Base-by-base conservation (phyloP, 768 basidiomycete genomes). In the Tricholoma flavovirens region DNA sequence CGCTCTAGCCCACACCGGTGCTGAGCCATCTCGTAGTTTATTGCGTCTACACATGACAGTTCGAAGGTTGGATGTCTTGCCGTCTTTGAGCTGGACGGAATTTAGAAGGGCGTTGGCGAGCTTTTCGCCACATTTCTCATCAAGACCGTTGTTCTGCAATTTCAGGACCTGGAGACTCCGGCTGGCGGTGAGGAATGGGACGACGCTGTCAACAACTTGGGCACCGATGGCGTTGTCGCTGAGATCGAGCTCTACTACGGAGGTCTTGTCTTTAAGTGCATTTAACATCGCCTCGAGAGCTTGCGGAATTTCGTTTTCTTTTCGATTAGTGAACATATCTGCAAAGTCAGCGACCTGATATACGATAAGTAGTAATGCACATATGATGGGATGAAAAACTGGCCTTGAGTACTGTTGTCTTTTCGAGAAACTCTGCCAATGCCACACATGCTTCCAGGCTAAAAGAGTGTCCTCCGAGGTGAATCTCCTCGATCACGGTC, bases 221-320 rank as follows among this genome's bases (percentile, higher is more conserved):
- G 92, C 93, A 19, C 96, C 96, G 61, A 98, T 98, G 9, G 96
- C 96, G 62, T 99, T 99, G 69, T 98, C 96, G 64, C 85, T 88
- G 52, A 99, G 83, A 69, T 98, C 83, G 64, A 99, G 81, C 71
- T 93, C 90, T 53, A 88, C 77, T 49, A 99, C 86, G 3, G 87
- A 83, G 4, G 84, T 79, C 65, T 91, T 91, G 64, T 83, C 78
- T 64, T 83, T 84, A 58, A 99, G 83, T 11, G 94, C 85, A 64
- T 92, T 83, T 69, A 95, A 97, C 62, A 99, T 82, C 33, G 90
- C 87, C 35, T 84, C 80, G 46, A 99, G 84, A 14, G 97, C 93
- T 56, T 74, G 80, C 4, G 96, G 97, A 67, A 99, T 98, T 71
- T 99, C 96, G 58, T 83, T 79, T 75, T 98, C 98, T 66, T 97